These are phyloP conservation scores for Rhizopogon vesiculosus DNA, from an alignment of 768 basidiomycete genomes.

Conservation along the genomic window DNA sequence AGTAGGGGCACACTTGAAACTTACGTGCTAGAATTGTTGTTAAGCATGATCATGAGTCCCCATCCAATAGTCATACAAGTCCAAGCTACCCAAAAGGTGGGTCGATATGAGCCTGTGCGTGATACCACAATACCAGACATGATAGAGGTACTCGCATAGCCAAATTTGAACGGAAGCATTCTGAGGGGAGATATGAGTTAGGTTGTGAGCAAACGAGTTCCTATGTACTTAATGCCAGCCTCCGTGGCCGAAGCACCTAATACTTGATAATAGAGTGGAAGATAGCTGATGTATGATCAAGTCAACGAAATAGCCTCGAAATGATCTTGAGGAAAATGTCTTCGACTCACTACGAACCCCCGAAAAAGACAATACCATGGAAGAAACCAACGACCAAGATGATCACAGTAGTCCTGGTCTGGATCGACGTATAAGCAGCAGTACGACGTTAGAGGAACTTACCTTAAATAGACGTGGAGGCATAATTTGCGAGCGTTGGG, in stretches of 20 bases:
- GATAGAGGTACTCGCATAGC: constrained; percentile 48
- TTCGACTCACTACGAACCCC: constrained; percentile 25
- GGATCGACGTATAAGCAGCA: not conserved
- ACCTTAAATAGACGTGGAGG: constrained; percentile 75
- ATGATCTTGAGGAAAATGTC: too few relatives aligned
- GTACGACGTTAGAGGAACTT: constrained; percentile 1
- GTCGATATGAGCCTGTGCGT: constrained; percentile 53
- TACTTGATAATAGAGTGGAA: constrained; percentile 75
- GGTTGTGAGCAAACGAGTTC: not conserved
- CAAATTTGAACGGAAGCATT: constrained; percentile 74
- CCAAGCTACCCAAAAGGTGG: constrained; percentile 59
- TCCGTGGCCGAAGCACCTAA: constrained; percentile 70
- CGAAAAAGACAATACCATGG: constrained; percentile 63
- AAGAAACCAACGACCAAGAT: constrained; percentile 55
- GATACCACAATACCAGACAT: constrained; percentile 55
- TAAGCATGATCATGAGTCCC: constrained; percentile 70
- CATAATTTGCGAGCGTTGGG: constrained; percentile 63
- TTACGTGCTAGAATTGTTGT: constrained; percentile 48
- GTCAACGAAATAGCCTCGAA: not conserved
- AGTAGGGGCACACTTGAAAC: constrained; percentile 10
- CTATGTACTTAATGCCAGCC: constrained; percentile 57
- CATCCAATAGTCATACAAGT: constrained; percentile 55
- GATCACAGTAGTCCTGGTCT: constrained; percentile 72
- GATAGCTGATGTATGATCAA: constrained; percentile 33
- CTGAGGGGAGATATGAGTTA: constrained; percentile 26